Base-by-base conservation (phyloP, 2,329 filamentous ascomycete species). In the Paecilomyces sp. region DNA sequence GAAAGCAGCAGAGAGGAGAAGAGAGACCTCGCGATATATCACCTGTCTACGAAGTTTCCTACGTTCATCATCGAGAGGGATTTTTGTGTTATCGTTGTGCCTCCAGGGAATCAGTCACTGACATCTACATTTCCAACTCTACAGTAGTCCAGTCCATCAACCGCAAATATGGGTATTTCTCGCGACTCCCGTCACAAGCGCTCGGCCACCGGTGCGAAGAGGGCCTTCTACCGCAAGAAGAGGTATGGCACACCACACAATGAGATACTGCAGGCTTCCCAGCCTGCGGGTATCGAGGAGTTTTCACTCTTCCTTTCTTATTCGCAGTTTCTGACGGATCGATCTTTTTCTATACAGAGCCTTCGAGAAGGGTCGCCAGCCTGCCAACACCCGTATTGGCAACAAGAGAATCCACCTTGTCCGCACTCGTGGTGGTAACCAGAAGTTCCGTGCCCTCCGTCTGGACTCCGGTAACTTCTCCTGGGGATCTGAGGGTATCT, bases 131-230 rank as follows among this genome's bases (percentile, higher is more conserved):
- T 47, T 53, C 55, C 56, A 52, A 55, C 59, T 59, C 63, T 55
- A 22, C 53, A 67, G 65, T 70, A 78, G 76, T 76, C 74, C 75
- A 72, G 68, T 73, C 68, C 79, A 88, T 84, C 84, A 83, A 84
- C 83, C 83, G 88, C 87, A 89, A 90, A 88, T 84, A 93, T 93
- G 90, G 90, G 94, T 99, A 97, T 99, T 85, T 97, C 93, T 83
- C 91, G 94, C 85, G 93, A 97, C 85, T 96, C 92, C 81, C 92
- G 94, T 85, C 94, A 99, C 89, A 99, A 99, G 90, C 92, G 94
- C 85, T 92, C 92, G 83, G 92, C 93, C 82, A 90, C 95, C 81
- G 95, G 94, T 87, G 94, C 95, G 78, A 99, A 99, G 90, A 88
- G 90, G 80, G 85, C 90, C 83, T 89, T 88, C 84, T 94, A 93